Evolutionary conservation across 176 grass and related monocot genomes (phyloP).

Genomic region (Areca catechu): DNA sequence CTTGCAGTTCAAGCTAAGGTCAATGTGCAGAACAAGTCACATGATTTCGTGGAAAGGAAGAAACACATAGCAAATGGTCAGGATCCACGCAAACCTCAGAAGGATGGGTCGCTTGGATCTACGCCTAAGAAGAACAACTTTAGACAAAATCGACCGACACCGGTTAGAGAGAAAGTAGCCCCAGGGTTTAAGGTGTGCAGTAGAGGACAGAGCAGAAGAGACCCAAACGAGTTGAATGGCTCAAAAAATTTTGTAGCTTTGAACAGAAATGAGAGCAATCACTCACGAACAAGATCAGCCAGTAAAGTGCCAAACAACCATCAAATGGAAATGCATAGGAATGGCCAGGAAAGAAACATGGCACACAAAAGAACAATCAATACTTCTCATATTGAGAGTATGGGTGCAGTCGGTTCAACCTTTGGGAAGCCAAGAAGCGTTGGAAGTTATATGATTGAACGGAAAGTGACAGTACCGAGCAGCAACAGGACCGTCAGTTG

Average conservation of each 20-base stretch:
- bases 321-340: conserved; percentile 22
- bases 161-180: no score
- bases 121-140: no score
- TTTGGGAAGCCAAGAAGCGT: conserved; percentile 3
- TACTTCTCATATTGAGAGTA: neutral
- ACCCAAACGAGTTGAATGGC: neutral
- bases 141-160: no score
- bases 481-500: conserved; percentile 12
- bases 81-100: no score
- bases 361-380: conserved; percentile 30
- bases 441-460: conserved; percentile 12
- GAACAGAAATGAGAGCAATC: conserved; percentile 4
- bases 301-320: neutral
- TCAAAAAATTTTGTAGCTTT: conserved; percentile 2
- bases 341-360: neutral
- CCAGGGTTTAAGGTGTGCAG: neutral
- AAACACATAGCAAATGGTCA: no score
- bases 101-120: no score
- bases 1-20: no score
- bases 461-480: conserved; percentile 18
- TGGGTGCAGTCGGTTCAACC: neutral
- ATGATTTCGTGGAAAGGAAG: no score
- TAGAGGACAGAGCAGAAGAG: conserved; percentile 14
- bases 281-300: conserved; percentile 14
- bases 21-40: no score